A percentile compares a stretch with the other conserved stretches of the same genome.
These are phyloP conservation scores for Diversispora epigaea DNA, from an alignment of 192 early-diverging fungal genomes.

Conservation along the genomic window DNA sequence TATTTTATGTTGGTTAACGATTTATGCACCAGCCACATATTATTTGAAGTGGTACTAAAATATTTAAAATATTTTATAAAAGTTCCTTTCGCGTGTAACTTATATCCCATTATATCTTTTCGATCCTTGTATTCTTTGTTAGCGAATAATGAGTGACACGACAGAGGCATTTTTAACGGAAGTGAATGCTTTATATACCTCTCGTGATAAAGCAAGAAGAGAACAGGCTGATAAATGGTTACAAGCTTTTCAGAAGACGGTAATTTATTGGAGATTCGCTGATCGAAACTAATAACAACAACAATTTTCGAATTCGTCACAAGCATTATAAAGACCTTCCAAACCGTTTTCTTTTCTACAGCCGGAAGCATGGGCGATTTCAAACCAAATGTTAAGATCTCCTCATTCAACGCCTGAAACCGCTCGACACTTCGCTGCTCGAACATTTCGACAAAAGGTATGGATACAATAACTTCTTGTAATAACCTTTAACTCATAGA, in stretches of 20 bases:
- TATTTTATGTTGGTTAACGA: too few relatives aligned
- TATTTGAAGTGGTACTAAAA: too few relatives aligned
- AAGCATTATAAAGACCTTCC: slow-evolving; percentile 16
- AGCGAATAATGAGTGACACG: slow-evolving; percentile 4
- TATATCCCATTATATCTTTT: not conserved
- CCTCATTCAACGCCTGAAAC: slow-evolving; percentile 48
- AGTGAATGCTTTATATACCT: slow-evolving; percentile 45
- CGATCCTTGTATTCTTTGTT: not conserved
- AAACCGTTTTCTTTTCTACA: slow-evolving; percentile 38
- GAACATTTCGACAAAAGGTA: slow-evolving; percentile 87
- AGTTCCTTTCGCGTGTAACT: not conserved
- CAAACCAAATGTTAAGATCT: slow-evolving; percentile 68
- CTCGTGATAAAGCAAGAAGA: slow-evolving; percentile 38
- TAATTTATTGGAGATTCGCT: slow-evolving; percentile 38
- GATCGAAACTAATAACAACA: slow-evolving; percentile 14
- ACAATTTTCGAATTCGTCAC: not conserved
- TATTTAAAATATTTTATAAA: not conserved
- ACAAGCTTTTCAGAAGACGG: slow-evolving; percentile 82
- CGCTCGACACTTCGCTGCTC: slow-evolving; percentile 77
- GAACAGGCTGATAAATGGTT: slow-evolving; percentile 74
- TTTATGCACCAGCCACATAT: too few relatives aligned
- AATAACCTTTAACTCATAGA: not conserved
- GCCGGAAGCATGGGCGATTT: slow-evolving; percentile 77
- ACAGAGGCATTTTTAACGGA: slow-evolving; percentile 28
- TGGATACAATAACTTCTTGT: not conserved